Base-by-base conservation (phyloP, 805 yeast species). In the Brettanomyces custersianus region DNA sequence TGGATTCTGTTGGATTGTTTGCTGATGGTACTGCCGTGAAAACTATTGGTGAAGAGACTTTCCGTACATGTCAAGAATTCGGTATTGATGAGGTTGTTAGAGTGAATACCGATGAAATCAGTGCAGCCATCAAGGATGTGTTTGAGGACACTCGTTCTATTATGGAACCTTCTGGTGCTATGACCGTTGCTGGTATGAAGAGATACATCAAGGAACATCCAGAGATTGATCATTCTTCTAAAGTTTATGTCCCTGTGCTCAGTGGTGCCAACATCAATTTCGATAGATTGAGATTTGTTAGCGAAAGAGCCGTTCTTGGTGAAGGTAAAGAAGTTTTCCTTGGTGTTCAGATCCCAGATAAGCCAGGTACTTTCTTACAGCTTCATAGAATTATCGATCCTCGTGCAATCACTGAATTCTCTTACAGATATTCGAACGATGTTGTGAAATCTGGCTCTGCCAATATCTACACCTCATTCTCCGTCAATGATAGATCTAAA, bases 21-120 rank as follows among this genome's bases (percentile, higher is more conserved):
- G 98, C 98, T 17, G 99, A 92, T 58, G 99, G 99, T 55, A 86
- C 99, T 9, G 96, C 98, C 8, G 99, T 92, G 29, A 83, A 78
- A 52, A 57, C 79, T 19, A 68, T 86, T 17, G 99, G 99, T 41
- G 83, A 78, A 40, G 98, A 94, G 60, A 83, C 95, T 10, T 92
- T 85, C 68, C 70, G 92, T 50, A 70, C 90, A 9, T 76, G 87
- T 46, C 63, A 70, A 46, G 75, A 81, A 32, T 71, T 72, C 40
- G 59, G 57, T 18, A 84, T 94, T n/a, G 98, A 92, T 57, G 97
- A 70, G 36, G 66, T 77, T n/a, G 70, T 67, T 10, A 63, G 63
- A 34, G 94, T 87, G 3, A 53, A 70, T 1, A 78, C 90, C 47
- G 60, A 55, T 43, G 98, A 92, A 63, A 77, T 92, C 39, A 84